A percentile compares a stretch with the other conserved stretches of the same genome.
Evolutionary conservation across 768 basidiomycete genomes (phyloP).

Genomic region (Lanmaoa rubissima): DNA sequence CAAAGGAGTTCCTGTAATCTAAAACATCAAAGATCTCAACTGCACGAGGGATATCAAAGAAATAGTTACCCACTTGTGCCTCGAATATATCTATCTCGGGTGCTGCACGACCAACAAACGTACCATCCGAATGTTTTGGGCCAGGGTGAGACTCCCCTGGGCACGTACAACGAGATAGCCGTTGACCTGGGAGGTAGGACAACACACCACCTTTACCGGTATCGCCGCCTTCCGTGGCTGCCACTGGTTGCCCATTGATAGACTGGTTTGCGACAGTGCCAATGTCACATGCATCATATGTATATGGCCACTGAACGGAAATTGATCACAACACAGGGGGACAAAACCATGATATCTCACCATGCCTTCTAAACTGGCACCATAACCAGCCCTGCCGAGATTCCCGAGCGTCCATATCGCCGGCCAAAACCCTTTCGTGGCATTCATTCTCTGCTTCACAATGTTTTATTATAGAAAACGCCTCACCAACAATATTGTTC

Average conservation of each 20-base stretch:
- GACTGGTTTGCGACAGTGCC: conserved; percentile 85
- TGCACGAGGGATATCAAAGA: conserved; percentile 12
- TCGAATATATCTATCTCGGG: conserved; percentile 93
- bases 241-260: conserved; percentile 61
- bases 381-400: conserved; percentile 64
- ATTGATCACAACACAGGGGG: not conserved
- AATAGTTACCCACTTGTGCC: conserved; percentile 48
- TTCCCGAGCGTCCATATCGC: conserved; percentile 62
- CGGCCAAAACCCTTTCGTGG: conserved; percentile 44
- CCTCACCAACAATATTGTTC: conserved; percentile 54
- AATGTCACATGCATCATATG: conserved; percentile 75
- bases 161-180: conserved; percentile 86
- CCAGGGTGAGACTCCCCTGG: conserved; percentile 80
- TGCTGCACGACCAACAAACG: conserved; percentile 76
- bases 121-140: conserved; percentile 68
- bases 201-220: conserved; percentile 42
- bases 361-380: conserved; percentile 58
- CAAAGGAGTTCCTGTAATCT: conserved; percentile 48
- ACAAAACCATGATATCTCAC: conserved; percentile 24
- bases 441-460: conserved; percentile 2
- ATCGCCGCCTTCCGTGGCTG: conserved; percentile 62
- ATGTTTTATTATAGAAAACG: not conserved
- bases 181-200: conserved; percentile 79
- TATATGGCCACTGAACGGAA: conserved; percentile 57
- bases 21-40: conserved; percentile 23